Evolutionary conservation across 108 stramenopile species (phyloP), one percentile per base, ranked within the genome.

Genomic region (Nitzschia inconspicua): DNA sequence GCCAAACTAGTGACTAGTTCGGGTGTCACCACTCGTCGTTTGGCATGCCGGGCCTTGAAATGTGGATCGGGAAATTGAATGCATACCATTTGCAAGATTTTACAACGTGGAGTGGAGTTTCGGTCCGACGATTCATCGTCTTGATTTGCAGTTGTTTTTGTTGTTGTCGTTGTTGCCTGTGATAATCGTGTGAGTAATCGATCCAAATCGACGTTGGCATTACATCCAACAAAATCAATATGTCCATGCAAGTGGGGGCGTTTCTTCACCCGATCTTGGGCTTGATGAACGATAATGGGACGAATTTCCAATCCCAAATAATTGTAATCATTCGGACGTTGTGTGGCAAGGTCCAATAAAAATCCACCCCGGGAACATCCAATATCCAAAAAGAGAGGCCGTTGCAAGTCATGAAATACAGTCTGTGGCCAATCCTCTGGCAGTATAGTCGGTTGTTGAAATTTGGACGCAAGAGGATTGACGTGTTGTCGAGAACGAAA

Each of bases 61-160:
- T 95, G 95, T 0, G 95, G 95, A 70, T 95, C 95, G 7, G 95
- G 95, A 61, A 91, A 95, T 60, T 93, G 91, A 53, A 95, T 92
- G 5, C 82, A 74, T 0, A 89, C 89, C 43, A 83, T 73, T 25
- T 77, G 40, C 40, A 91, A 44, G n/a, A n/a, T n/a, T n/a, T n/a
- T n/a, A n/a, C n/a, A 9, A 47, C n/a, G n/a, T n/a, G n/a, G n/a
- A 44, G 54, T 3, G 32, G 9, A 47, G 16, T 46, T 30, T 23
- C 71, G 72, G 36, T 49, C 13, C 1, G 34, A 48, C 16, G 28
- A 50, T n/a, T 66, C 64, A 30, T 8, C 5, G 50, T 51, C 3
- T 47, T 6, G 14, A 35, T 20, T 59, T 7, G 23, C 34, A 10
- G 22, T 36, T 10, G 31, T 30, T 20, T 28, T 30, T n/a, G 2